phyloP scores from a whole-genome alignment of 2,329 filamentous ascomycete genomes.

The Trichoderma sp. region DNA sequence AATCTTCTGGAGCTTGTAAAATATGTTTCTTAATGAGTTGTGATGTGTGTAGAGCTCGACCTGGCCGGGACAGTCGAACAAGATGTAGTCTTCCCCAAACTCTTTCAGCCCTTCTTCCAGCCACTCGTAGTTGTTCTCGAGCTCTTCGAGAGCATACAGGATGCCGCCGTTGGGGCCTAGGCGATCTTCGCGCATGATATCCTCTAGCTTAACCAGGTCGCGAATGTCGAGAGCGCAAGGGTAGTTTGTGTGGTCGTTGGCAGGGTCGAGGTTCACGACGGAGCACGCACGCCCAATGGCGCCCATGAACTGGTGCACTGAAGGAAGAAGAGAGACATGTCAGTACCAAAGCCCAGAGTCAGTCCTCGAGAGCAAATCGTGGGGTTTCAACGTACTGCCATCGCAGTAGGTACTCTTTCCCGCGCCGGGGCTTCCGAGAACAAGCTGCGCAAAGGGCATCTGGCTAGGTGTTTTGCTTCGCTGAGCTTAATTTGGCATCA shows the following conservation, averaged over 20 bases:
- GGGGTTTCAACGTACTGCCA: constrained; percentile 61
- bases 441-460: constrained; percentile 70
- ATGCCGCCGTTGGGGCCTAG: constrained; percentile 91
- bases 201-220: constrained; percentile 82
- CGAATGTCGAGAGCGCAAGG: constrained; percentile 88
- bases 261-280: constrained; percentile 93
- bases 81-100: constrained; percentile 82
- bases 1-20: constrained; percentile 84
- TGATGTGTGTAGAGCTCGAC: constrained; percentile 98
- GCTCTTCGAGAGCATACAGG: constrained; percentile 88
- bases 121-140: constrained; percentile 94
- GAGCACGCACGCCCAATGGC: constrained; percentile 94
- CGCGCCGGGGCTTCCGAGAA: constrained; percentile 89
- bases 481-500: constrained; percentile 28
- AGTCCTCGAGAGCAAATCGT: neutral
- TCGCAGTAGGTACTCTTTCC: constrained; percentile 98
- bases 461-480: constrained; percentile 20
- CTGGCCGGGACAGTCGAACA: constrained; percentile 96
- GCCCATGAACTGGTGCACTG: constrained; percentile 94
- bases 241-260: constrained; percentile 90
- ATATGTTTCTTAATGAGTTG: constrained; percentile 84
- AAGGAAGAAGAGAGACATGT: neutral
- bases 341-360: neutral
- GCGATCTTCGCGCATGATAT: constrained; percentile 89
- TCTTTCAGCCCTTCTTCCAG: constrained; percentile 75